Evolutionary conservation across 129 eudicot genomes (phyloP).

Genomic region (Ambrosia trifida): DNA sequence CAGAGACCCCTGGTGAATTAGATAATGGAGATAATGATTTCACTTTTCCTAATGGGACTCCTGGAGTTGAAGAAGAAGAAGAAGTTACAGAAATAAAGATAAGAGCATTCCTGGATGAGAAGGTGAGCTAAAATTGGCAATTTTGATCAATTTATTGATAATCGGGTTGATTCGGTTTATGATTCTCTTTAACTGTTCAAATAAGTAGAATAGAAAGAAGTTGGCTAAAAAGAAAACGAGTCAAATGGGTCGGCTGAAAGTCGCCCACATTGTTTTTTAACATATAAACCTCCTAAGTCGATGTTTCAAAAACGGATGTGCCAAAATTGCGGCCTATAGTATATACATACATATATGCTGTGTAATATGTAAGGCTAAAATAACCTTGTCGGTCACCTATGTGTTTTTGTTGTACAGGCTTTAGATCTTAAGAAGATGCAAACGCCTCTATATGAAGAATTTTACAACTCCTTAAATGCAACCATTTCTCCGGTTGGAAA

Average conservation of each 20-base stretch:
- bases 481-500: slow-evolving; percentile 42
- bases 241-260: not conserved
- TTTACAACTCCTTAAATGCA: slow-evolving; percentile 79
- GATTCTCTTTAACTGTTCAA: not conserved
- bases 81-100: slow-evolving; percentile 87
- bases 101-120: slow-evolving; percentile 77
- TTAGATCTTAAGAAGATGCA: slow-evolving; percentile 93
- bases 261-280: not conserved
- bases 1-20: slow-evolving; percentile 35
- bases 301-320: not conserved
- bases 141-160: not conserved
- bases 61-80: slow-evolving; percentile 74
- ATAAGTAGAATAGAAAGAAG: not conserved
- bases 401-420: slow-evolving; percentile 59
- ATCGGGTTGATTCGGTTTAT: not conserved
- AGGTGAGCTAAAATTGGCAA: slow-evolving; percentile 38
- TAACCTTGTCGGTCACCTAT: not conserved
- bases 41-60: slow-evolving; percentile 68
- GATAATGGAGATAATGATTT: slow-evolving; percentile 55
- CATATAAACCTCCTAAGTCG: not conserved
- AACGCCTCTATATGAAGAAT: slow-evolving; percentile 83
- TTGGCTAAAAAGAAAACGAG: not conserved
- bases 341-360: not conserved
- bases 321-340: not conserved
- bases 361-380: not conserved